Base-by-base conservation (phyloP, 2,329 filamentous ascomycete species). In the Stachybotrys elegans region DNA sequence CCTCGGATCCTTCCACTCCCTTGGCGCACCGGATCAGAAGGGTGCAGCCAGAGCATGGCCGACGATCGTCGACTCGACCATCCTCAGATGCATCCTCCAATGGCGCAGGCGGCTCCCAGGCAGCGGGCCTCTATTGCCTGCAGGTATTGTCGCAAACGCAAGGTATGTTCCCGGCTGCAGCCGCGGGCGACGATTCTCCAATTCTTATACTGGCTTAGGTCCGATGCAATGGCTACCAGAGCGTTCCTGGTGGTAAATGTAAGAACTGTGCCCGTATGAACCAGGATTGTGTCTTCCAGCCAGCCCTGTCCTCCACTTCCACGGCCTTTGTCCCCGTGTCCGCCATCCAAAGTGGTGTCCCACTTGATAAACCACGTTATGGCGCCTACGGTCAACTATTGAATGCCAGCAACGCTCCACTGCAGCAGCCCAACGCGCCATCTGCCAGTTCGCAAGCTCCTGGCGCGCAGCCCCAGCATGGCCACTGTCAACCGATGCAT, bases 181-280 rank as follows among this genome's bases (percentile, higher is more conserved):
- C n/a, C n/a, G n/a, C n/a, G n/a, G n/a, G n/a, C n/a, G n/a, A n/a
- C n/a, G n/a, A n/a, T n/a, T n/a, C n/a, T n/a, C n/a, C n/a, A n/a
- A n/a, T n/a, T n/a, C n/a, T n/a, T 29, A 14, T 8, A 6, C 12
- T 27, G 5, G 19, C 32, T 16, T 46, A 81, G 77, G 81, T 81
- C 50, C 75, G 77, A 32, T 81, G 77, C 64, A 81, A 76, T 48
- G 77, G 77, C 22, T 80, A 80, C 49, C 72, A 76, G 46, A 79
- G 76, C 48, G 76, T 75, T 0, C 73, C 74, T 0, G 76, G 77
- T 17, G 77, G 77, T 11, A 79, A 80, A 50, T 81, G 77, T 51
- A 72, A 76, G 43, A 81, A 81, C 52, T 81, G 77, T 53, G 75
- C 77, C 32, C 76, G 79, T 49, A 79, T 80, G 63, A 76, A 78